Evolutionary conservation across 306 rosid species (phyloP), one percentile per base, ranked within the genome.

Genomic region (Castanea mollissima): DNA sequence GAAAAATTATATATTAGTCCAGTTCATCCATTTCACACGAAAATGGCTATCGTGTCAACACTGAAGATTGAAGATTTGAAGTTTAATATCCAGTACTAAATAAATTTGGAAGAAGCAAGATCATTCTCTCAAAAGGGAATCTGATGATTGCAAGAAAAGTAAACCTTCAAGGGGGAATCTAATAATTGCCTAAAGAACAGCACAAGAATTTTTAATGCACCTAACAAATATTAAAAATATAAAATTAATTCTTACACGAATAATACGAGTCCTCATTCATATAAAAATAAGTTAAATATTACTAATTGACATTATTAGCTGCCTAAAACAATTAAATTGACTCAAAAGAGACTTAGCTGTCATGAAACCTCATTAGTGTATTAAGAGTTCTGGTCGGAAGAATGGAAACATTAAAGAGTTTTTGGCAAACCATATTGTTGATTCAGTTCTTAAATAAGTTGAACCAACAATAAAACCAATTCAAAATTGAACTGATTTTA

Each of bases 111-210:
- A 60, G 35, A 25, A 25, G 67, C 35, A 14, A 20, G 52, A 31
- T 31, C 18, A 27, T 6, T 15, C 59, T n/a, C 51, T 19, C 32
- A 23, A n/a, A 69, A 34, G 23, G 51, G 83, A 74, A 83, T 64
- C 35, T 75, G 35, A 83, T 70, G 60, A 79, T 71, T 31, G 78
- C 57, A 51, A 63, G n/a, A 20, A 59, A 55, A 56, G 41, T 67
- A 76, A 77, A 70, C 86, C 80, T 21, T 46, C 54, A 76, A 63
- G 27, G 4, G 27, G 78, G 76, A 79, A 71, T 72, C 76, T 13
- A 76, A 72, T 84, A 65, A 80, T 56, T 46, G 62, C 29, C 21
- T 11, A 70, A 70, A 34, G 2, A 67, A 19, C 2, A 34, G 25
- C 10, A 60, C 23, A 35, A 44, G 29, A n/a, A 32, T 64, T 5